Evolutionary conservation across 2,329 filamentous ascomycete species (phyloP).

Genomic region (Aspergillus latus): DNA sequence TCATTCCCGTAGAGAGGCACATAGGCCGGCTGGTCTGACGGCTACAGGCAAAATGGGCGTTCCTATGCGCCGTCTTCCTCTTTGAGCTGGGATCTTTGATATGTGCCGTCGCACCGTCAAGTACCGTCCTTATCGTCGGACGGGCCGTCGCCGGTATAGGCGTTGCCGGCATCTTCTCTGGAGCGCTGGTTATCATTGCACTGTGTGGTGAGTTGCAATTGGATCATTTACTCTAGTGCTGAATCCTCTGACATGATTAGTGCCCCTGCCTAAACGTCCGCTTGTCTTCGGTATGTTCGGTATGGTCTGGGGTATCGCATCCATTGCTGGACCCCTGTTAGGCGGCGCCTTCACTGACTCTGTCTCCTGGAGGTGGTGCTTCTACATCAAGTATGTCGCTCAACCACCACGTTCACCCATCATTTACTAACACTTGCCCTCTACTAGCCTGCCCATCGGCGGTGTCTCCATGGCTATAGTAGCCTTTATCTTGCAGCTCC

Average conservation of each 20-base stretch:
- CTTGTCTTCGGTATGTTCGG: conserved; percentile 14
- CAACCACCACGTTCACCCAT: no score
- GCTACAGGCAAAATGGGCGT: conserved; percentile 21
- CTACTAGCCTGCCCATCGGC: conserved; percentile 49
- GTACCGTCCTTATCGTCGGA: conserved; percentile 14
- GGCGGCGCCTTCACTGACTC: conserved; percentile 15
- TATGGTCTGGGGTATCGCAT: conserved; percentile 14
- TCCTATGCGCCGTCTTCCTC: conserved; percentile 24
- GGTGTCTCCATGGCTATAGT: conserved; percentile 22
- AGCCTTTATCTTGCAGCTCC: conserved; percentile 16
- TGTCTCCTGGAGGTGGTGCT: conserved; percentile 19
- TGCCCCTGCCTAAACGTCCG: conserved; percentile 9
- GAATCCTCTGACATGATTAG: not conserved
- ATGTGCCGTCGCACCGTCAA: conserved; percentile 25
- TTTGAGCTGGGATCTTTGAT: conserved; percentile 30
- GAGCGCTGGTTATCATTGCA: conserved; percentile 11
- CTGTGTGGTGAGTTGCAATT: not conserved
- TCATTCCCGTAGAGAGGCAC: not conserved
- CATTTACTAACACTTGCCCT: not conserved
- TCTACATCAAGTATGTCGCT: conserved; percentile 17
- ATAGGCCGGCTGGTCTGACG: not conserved
- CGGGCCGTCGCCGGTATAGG: conserved; percentile 12
- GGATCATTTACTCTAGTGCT: no score
- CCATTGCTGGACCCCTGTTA: conserved; percentile 13
- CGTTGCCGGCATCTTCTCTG: conserved; percentile 10